Conservation (phyloP, 768 basidiomycete genomes). For the Suillus tomentosus region DNA sequence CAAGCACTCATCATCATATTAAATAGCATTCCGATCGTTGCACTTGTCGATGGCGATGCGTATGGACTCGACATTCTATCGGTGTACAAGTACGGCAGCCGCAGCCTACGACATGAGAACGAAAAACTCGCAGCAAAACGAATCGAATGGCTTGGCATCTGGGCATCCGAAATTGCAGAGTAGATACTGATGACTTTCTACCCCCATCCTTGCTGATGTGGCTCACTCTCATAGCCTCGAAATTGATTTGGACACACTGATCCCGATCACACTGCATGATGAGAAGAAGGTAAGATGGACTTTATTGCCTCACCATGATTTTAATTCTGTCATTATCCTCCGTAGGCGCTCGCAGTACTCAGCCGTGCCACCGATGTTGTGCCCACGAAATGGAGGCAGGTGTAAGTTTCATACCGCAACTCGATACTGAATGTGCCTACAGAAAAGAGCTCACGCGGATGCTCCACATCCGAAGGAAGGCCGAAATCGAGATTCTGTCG, state of each 20-base stretch:
- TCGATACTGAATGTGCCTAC: slow-evolving; percentile 9
- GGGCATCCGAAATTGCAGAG: slow-evolving; percentile 65
- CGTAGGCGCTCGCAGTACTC: slow-evolving; percentile 69
- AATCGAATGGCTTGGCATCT: slow-evolving; percentile 81
- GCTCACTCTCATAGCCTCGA: slow-evolving; percentile 47
- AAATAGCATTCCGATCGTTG: slow-evolving; percentile 72
- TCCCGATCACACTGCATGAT: slow-evolving; percentile 72
- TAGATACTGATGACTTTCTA: slow-evolving; percentile 32
- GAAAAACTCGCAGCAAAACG: slow-evolving; percentile 65
- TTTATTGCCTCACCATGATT: slow-evolving; percentile 4
- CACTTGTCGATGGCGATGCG: slow-evolving; percentile 88
- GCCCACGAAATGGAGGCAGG: slow-evolving; percentile 71
- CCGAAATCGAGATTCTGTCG: slow-evolving; percentile 82
- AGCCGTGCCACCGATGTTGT: slow-evolving; percentile 40
- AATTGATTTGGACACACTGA: slow-evolving; percentile 57
- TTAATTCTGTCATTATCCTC: slow-evolving; percentile 2
- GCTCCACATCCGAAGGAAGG: slow-evolving; percentile 82
- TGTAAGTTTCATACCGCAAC: neutral
- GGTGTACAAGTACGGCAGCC: slow-evolving; percentile 83
- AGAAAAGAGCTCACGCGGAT: slow-evolving; percentile 84
- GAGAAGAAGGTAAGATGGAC: slow-evolving; percentile 63
- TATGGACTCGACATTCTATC: slow-evolving; percentile 92
- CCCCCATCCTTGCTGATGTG: neutral
- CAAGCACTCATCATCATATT: slow-evolving; percentile 2
- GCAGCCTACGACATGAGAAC: slow-evolving; percentile 68